phyloP scores from a whole-genome alignment of 768 basidiomycete genomes.

The Paxillus ammoniavirescens region DNA sequence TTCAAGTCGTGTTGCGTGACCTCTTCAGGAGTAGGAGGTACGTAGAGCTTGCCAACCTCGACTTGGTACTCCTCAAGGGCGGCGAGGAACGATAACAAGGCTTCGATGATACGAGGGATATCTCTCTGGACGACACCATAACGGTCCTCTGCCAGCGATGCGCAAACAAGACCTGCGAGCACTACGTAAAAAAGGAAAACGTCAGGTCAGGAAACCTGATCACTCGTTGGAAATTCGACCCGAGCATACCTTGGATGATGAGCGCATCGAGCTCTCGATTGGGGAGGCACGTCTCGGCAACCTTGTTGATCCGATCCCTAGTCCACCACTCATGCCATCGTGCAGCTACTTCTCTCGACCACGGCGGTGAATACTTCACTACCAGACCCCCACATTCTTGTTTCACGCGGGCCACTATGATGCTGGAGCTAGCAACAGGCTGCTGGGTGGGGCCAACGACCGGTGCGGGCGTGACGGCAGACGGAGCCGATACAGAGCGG shows the following conservation, averaged over 20 bases:
- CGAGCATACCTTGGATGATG: constrained; percentile 55
- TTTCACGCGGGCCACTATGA: constrained; percentile 4
- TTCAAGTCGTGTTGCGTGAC: constrained; percentile 22
- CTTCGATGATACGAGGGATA: constrained; percentile 79
- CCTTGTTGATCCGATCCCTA: constrained; percentile 49
- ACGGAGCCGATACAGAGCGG: constrained; percentile 33
- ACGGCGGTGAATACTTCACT: constrained; percentile 30
- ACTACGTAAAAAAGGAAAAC: constrained; percentile 39
- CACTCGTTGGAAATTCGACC: not conserved
- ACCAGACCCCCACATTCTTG: constrained; percentile 2
- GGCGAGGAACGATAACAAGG: constrained; percentile 61
- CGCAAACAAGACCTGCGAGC: constrained; percentile 63
- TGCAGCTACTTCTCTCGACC: constrained; percentile 23
- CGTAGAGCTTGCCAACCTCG: constrained; percentile 46
- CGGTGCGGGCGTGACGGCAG: constrained; percentile 7
- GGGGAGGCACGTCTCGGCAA: constrained; percentile 55
- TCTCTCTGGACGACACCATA: constrained; percentile 86
- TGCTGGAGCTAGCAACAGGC: not conserved
- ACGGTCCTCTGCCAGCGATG: constrained; percentile 75
- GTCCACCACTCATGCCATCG: constrained; percentile 53
- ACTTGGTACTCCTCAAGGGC: constrained; percentile 65
- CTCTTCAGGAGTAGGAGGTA: constrained; percentile 37
- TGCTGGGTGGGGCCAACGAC: not conserved
- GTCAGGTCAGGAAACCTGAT: not conserved
- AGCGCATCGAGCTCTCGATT: constrained; percentile 62